Evolutionary conservation across 208 protist species (phyloP).

Genomic region (Crithidia thermophila): DNA sequence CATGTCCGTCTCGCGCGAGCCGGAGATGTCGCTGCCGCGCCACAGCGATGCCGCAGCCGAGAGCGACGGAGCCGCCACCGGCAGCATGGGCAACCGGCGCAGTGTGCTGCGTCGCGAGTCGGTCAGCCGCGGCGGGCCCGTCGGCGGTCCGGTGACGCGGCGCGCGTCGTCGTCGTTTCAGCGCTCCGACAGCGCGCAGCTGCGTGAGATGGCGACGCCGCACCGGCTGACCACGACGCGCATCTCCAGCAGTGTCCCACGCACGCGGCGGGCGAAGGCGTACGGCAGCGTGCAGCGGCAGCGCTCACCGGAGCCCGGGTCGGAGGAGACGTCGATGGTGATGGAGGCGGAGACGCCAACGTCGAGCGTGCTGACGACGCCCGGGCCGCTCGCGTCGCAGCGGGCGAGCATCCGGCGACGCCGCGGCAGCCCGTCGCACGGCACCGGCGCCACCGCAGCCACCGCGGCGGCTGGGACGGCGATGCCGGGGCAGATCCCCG

Average conservation of each 20-base stretch:
- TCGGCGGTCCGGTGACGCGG: conserved; percentile 11
- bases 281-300: conserved; percentile 14
- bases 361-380: background rate
- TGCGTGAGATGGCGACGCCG: conserved; percentile 38
- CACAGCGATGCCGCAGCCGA: conserved; percentile 12
- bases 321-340: background rate
- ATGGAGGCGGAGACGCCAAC: background rate
- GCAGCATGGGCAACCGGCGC: conserved; percentile 18
- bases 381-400: conserved; percentile 14
- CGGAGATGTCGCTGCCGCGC: background rate
- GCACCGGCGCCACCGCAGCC: conserved; percentile 1
- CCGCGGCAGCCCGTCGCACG: conserved; percentile 29
- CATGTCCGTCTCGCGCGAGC: conserved; percentile 23
- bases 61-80: conserved; percentile 3
- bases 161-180: conserved; percentile 34
- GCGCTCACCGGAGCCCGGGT: conserved; percentile 9
- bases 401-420: conserved; percentile 33
- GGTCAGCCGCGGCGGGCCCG: conserved; percentile 1
- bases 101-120: conserved; percentile 34
- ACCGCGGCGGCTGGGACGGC: background rate
- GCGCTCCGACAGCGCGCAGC: conserved; percentile 39
- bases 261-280: conserved; percentile 24
- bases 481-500: conserved; percentile 23
- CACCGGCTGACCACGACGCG: conserved; percentile 23
- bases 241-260: conserved; percentile 31